phyloP scores from a whole-genome alignment of 1,284 basidiomycete species.

The Agaricales sp. region DNA sequence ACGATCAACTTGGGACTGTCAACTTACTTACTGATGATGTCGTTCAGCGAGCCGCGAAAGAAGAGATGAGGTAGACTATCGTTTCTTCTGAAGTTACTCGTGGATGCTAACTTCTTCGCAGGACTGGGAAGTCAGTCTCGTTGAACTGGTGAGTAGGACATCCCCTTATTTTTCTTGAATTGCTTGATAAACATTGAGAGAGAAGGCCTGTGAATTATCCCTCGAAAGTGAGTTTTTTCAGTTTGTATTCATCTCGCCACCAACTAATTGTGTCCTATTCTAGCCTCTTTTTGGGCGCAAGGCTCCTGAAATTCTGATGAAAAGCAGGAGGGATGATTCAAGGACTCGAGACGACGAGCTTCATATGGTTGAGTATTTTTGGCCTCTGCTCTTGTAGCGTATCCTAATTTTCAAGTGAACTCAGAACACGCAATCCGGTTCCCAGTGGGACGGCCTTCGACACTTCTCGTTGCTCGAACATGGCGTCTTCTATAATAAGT shows the following conservation, averaged over 20 bases:
- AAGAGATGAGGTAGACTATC: conserved; percentile 46
- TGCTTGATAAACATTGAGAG: background rate
- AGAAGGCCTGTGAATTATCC: conserved; percentile 60
- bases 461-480: conserved; percentile 49
- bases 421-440: conserved; percentile 66
- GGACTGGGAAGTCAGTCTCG: conserved; percentile 44
- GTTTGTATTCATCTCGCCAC: background rate
- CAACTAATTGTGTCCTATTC: conserved; percentile 1
- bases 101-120: conserved; percentile 15
- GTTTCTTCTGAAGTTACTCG: conserved; percentile 2
- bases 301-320: conserved; percentile 38
- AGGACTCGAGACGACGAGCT: conserved; percentile 47
- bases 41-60: conserved; percentile 46
- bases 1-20: conserved; percentile 63
- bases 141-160: conserved; percentile 47
- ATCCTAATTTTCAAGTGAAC: background rate
- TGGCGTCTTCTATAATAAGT: conserved; percentile 59
- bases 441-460: conserved; percentile 66
- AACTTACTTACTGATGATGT: conserved; percentile 59
- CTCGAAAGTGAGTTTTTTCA: conserved; percentile 31
- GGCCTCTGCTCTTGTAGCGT: background rate
- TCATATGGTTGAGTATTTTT: conserved; percentile 38
- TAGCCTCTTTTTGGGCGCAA: conserved; percentile 51
- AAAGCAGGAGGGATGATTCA: conserved; percentile 15
- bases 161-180: conserved; percentile 2